Base-by-base conservation (phyloP, 768 basidiomycete species). In the Psilocybe tampanensis region DNA sequence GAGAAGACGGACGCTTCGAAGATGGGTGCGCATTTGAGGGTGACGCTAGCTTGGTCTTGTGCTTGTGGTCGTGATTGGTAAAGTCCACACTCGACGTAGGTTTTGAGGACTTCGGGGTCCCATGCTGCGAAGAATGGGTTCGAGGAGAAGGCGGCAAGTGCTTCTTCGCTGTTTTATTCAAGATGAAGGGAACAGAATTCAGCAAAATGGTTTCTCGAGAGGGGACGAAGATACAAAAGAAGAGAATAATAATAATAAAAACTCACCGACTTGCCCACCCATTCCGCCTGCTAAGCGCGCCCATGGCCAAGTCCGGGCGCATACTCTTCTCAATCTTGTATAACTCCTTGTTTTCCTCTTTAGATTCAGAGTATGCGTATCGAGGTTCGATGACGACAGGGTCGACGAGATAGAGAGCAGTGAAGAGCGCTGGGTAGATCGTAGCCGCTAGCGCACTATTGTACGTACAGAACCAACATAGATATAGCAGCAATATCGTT, bases 321-420 rank as follows among this genome's bases (percentile, higher is more conserved):
- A 3, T 15, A 13, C 13, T 39, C 12, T 13, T 39, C 36, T 39
- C 36, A 5, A 13, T 39, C 36, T 13, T n/a, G n/a, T 39, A 39
- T 29, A 9, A 4, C 9, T 29, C 29, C 5, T 5, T 29, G 9
- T 29, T 29, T 5, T 9, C 5, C 29, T 29, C 29, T 29, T 29
- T 29, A 9, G 29, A 29, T 9, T 29, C 29, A 9, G 29, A 42
- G 7, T 36, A 57, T 2, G 1, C n/a, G 2, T n/a, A n/a, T 0
- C 26, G 11, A 50, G 54, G 52, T 58, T 23, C 70, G 71, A 74
- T 50, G 34, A 91, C 83, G 66, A 95, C 83, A 0, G 95, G 92
- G 67, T 97, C 95, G 23, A 94, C 70, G 21, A 95, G 79, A 41
- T 92, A 72, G 36, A 96, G 72, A 0, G 83, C 82, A 29, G 84